Base-by-base conservation (phyloP, 305 asterid genomes). In the Fraxinus sp. region DNA sequence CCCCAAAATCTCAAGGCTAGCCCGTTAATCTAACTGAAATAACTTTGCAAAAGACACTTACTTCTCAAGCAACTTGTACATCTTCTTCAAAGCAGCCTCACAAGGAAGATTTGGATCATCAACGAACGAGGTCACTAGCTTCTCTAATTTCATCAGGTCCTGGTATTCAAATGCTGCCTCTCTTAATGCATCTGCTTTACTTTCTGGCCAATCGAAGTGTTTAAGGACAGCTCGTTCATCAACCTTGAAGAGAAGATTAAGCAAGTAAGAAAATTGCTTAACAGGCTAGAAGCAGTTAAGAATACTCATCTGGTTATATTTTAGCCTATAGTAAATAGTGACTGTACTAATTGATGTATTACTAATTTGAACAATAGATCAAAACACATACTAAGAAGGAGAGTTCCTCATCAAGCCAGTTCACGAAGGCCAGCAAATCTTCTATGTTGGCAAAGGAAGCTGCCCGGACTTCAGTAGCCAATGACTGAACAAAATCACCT, bases 121-220 rank as follows among this genome's bases (percentile, higher is more conserved):
- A 0, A 85, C 88, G 89, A 97, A 94, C 18, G 90, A 79, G 70
- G 98, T 85, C 28, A 93, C 97, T 28, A 88, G 96, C 88, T 89
- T 92, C 91, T 94, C 99, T 81, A 97, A 89, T 86, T 97, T 94
- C 89, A 85, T 85, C 83, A 97, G 85, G 88, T 97, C 98, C 81
- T 94, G 99, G 87, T 92, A 97, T 86, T 93, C 99, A 57, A 97
- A 94, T 4, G 98, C 87, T 55, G 98, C 98, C 84, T 97, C 99
- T 85, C 99, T 89, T 59, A 97, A 83, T 72, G 98, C 97, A 85
- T 93, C 99, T 74, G 98, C 98, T 91, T 96, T 96, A 62, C 95
- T 95, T 87, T 94, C 99, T 72, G 99, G 99, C 98, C 99, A 97
- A 77, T 97, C 99, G 24, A 94, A 93, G 87, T 94, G 99, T 93